Evolutionary conservation across 2,329 filamentous ascomycete genomes (phyloP).

Genomic region (Aspergillus fructus): DNA sequence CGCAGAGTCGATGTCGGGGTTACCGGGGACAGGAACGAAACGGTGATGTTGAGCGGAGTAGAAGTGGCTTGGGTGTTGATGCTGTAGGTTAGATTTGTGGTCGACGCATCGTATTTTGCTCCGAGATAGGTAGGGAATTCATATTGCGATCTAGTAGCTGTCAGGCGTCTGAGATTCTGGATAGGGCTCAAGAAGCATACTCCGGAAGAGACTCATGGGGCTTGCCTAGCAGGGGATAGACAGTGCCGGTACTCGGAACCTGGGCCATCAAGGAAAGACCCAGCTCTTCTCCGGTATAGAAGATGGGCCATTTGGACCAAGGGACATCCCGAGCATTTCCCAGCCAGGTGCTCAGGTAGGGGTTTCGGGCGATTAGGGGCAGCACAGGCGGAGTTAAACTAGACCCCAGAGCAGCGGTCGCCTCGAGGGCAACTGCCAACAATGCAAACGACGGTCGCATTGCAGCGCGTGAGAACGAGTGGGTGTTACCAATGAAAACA

Average conservation of each 20-base stretch:
- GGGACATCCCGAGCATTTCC: constrained; percentile 70
- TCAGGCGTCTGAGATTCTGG: not conserved
- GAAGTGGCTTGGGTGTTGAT: constrained; percentile 48
- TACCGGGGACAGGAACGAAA: constrained; percentile 73
- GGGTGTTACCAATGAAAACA: not conserved
- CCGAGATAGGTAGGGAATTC: constrained; percentile 61
- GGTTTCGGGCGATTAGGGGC: constrained; percentile 72
- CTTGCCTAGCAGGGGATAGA: constrained; percentile 65
- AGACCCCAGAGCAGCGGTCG: constrained; percentile 48
- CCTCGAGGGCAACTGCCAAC: constrained; percentile 40
- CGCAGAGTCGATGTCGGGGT: constrained; percentile 77
- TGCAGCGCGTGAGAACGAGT: not conserved
- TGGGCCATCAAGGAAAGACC: constrained; percentile 65
- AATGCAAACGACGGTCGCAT: constrained; percentile 36
- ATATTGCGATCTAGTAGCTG: constrained; percentile 46
- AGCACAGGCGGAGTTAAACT: constrained; percentile 63
- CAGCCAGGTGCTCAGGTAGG: constrained; percentile 76
- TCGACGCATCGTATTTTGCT: constrained; percentile 66
- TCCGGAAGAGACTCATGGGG: constrained; percentile 62
- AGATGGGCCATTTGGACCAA: constrained; percentile 85
- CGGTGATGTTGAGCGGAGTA: constrained; percentile 52
- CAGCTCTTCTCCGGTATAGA: constrained; percentile 71
- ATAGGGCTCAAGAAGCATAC: constrained; percentile 26
- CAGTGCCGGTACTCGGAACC: constrained; percentile 57
- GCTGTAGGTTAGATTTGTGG: constrained; percentile 66